These are phyloP conservation scores for Globisporangium alternatum DNA, from an alignment of 352 stramenopile species.

Conservation along the genomic window DNA sequence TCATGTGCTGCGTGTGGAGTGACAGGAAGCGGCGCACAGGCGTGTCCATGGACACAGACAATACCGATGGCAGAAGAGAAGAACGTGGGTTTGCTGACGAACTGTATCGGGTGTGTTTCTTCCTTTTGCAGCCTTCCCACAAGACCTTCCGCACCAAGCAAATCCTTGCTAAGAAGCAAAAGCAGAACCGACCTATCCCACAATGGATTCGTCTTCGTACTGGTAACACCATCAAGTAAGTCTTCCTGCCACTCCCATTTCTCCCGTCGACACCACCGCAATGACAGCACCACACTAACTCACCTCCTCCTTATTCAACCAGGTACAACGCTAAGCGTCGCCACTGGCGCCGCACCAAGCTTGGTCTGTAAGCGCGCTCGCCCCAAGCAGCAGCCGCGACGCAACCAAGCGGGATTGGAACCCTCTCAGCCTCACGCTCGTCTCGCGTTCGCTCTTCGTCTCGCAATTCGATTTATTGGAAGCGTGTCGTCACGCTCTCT, in stretches of 20 bases:
- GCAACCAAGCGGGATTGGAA: slow-evolving; percentile 9
- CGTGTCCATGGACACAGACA: neutral
- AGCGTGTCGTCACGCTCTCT: neutral
- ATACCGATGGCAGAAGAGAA: neutral
- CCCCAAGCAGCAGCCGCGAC: slow-evolving; percentile 7
- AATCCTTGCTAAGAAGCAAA: slow-evolving; percentile 99
- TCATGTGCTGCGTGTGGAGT: neutral
- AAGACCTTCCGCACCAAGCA: slow-evolving; percentile 99
- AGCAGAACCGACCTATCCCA: slow-evolving; percentile 99
- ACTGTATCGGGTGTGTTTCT: slow-evolving; percentile 5
- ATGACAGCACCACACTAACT: neutral
- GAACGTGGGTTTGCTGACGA: neutral
- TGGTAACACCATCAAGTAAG: slow-evolving; percentile 97
- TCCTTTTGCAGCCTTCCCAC: slow-evolving; percentile 92
- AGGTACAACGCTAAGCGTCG: slow-evolving; percentile 99
- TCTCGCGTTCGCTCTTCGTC: neutral
- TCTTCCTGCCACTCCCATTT: neutral
- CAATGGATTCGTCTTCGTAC: slow-evolving; percentile 99
- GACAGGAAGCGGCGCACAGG: neutral
- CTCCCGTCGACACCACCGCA: neutral
- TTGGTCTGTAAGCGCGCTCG: slow-evolving; percentile 95
- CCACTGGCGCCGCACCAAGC: slow-evolving; percentile 99
- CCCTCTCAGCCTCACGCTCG: neutral
- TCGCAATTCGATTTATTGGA: neutral
- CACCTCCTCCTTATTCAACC: neutral